These are phyloP conservation scores for Neopestalotiopsis clavispora DNA, from an alignment of 2,329 filamentous ascomycete genomes.

Conservation along the genomic window DNA sequence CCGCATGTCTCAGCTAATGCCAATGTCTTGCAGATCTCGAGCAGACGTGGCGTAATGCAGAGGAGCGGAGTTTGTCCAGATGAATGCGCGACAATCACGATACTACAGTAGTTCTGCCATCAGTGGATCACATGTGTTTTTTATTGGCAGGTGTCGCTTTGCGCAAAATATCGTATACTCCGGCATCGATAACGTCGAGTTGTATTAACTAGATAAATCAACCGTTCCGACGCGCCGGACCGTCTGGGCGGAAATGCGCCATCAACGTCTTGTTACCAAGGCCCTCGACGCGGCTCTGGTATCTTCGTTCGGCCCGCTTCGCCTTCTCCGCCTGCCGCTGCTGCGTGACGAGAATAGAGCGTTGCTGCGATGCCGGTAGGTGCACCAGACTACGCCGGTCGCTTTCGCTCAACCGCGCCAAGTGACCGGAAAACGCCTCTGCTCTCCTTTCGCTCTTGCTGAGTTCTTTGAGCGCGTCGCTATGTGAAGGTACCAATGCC, in stretches of 20 bases:
- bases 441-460: conserved; percentile 23
- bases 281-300: conserved; percentile 26
- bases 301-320: conserved; percentile 23
- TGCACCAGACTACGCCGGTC: conserved; percentile 35
- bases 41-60: neutral
- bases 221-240: neutral
- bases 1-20: neutral
- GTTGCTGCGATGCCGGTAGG: conserved; percentile 34
- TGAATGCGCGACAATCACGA: neutral
- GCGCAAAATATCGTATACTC: neutral
- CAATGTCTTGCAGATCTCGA: neutral
- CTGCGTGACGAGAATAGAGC: conserved; percentile 31
- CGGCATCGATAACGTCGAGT: neutral
- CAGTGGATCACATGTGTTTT: neutral
- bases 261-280: conserved; percentile 28
- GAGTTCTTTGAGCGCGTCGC: conserved; percentile 1
- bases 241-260: conserved; percentile 24
- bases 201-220: neutral
- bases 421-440: conserved; percentile 25
- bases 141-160: neutral
- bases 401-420: conserved; percentile 30
- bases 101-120: neutral
- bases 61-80: neutral
- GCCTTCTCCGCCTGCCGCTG: conserved; percentile 35
- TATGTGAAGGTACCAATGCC: neutral